phyloP scores from a whole-genome alignment of 2,329 filamentous ascomycete genomes.

The Truncatella angustata region DNA sequence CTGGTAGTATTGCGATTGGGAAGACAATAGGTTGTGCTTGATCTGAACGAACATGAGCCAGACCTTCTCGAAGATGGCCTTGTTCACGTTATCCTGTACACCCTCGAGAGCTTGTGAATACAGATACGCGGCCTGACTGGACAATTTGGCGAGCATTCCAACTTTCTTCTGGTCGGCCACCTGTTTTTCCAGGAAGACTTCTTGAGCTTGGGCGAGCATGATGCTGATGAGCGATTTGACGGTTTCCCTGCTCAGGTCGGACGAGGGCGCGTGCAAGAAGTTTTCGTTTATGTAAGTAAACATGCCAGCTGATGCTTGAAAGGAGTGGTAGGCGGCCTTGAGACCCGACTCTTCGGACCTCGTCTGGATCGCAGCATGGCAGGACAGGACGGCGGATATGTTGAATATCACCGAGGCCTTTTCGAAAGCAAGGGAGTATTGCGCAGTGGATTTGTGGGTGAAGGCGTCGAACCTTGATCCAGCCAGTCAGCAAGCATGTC shows the following conservation, averaged over 20 bases:
- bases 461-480: constrained; percentile 99
- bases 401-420: constrained; percentile 99
- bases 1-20: constrained; percentile 91
- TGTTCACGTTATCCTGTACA: constrained; percentile 87
- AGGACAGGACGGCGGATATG: constrained; percentile 94
- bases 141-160: constrained; percentile 85
- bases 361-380: constrained; percentile 90
- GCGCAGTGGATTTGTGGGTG: constrained; percentile 93
- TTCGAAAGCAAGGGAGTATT: constrained; percentile 95
- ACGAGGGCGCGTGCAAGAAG: constrained; percentile 93
- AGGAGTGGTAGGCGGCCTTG: constrained; percentile 96
- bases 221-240: constrained; percentile 92
- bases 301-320: constrained; percentile 98
- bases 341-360: constrained; percentile 87
- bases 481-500: constrained; percentile 92
- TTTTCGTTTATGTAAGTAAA: constrained; percentile 99
- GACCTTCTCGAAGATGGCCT: constrained; percentile 88
- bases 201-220: constrained; percentile 93
- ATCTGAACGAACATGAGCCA: constrained; percentile 82
- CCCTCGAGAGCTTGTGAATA: constrained; percentile 88
- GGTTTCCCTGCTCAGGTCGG: constrained; percentile 92
- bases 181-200: constrained; percentile 97
- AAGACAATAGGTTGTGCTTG: constrained; percentile 81
- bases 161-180: constrained; percentile 90
- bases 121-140: constrained; percentile 84